Evolutionary conservation across 2,329 filamentous ascomycete species (phyloP), one percentile per base, ranked within the genome.

Genomic region (Phyllosticta citriasiana): DNA sequence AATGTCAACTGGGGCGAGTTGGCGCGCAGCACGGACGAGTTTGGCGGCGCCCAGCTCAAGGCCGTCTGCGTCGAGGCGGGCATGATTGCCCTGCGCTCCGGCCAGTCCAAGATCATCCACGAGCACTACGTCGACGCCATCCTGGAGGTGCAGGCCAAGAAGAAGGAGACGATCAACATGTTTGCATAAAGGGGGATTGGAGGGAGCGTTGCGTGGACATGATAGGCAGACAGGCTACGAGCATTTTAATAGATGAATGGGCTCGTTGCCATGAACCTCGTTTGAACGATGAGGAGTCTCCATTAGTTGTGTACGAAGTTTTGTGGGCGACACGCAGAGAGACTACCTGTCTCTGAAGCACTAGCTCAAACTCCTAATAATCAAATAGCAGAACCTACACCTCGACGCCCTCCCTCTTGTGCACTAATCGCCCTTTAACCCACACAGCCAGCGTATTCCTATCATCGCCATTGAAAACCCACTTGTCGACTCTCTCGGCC

Each of bases 41-140:
- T 99, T 74, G 94, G 94, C 63, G 94, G 94, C 73, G 94, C 94
- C 63, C 93, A 96, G 85, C 79, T 99, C 68, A 99, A 99, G 83
- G 94, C 94, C 53, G 94, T 99, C 24, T 99, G 94, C 75, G 94
- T 99, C 26, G 94, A 99, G 79, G 94, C 94, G 57, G 94, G 94
- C 73, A 99, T 99, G 94, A 99, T 99, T 78, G 94, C 94, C 27
- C 80, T 99, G 71, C 85, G 94, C 68, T 91, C 88, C 74, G 94
- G 94, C 64, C 92, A 96, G 82, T 91, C 88, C 78, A 97, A 97
- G 83, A 94, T 99, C 72, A 89, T 88, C 63, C 94, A 99, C 74
- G 94, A 99, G 80, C 91, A 99, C 77, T 99, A 97, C 72, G 94
- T 99, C 57, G 94, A 99, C 80, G 94, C 94, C 64, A 97, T 99